Percentiles rank a stretch among this genome's conserved stretches.
phyloP scores from a whole-genome alignment of 169 alveolate genomes.

The Gregarina niphandrodes region DNA sequence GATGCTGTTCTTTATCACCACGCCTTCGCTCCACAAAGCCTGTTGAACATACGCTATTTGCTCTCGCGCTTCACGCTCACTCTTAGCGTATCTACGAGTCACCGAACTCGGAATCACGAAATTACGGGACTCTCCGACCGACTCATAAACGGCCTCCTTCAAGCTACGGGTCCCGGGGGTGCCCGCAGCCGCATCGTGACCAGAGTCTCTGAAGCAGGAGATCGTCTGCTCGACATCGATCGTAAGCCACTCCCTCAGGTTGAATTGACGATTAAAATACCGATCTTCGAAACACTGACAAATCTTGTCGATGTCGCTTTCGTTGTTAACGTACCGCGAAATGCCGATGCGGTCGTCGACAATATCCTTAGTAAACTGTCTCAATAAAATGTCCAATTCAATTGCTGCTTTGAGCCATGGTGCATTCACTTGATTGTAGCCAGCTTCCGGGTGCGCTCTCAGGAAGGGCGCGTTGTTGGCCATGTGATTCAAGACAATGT shows the following conservation, averaged over 20 bases:
- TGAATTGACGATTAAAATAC: conserved; percentile 10
- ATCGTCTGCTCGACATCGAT: conserved; percentile 21
- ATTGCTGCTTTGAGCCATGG: conserved; percentile 57
- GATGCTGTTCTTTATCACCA: not conserved
- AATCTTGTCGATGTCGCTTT: conserved; percentile 33
- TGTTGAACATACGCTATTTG: not conserved
- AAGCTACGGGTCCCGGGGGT: too few species aligned
- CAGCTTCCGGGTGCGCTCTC: conserved; percentile 53
- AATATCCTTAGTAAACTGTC: conserved; percentile 37
- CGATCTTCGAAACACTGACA: conserved; percentile 21
- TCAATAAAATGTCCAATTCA: conserved; percentile 42
- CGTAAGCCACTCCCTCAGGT: conserved; percentile 32
- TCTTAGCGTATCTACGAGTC: not conserved
- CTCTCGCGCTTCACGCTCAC: not conserved
- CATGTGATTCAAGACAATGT: conserved; percentile 66
- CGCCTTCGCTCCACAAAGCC: conserved; percentile 1
- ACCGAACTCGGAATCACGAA: not conserved
- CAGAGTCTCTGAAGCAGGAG: conserved; percentile 8
- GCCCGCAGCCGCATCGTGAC: too few species aligned
- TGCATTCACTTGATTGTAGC: conserved; percentile 36
- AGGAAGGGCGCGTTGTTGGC: conserved; percentile 60
- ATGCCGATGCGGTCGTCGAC: conserved; percentile 24
- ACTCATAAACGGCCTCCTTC: not conserved
- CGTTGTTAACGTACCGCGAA: conserved; percentile 34
- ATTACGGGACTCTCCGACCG: not conserved